Evolutionary conservation across 2,329 filamentous ascomycete genomes (phyloP).

Genomic region (Beauveria caledonica): DNA sequence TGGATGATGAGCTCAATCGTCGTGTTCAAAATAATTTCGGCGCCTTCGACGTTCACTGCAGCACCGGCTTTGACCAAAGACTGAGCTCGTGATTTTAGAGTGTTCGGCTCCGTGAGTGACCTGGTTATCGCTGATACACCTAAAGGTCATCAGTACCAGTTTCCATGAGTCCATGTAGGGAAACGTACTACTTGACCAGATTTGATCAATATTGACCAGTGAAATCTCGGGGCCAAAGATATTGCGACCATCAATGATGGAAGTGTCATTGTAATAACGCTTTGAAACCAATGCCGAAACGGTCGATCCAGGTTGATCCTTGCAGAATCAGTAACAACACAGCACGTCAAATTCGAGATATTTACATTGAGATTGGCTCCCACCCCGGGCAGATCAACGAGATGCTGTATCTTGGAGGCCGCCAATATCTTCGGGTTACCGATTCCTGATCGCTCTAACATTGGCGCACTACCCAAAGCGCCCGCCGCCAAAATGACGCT

Average conservation of each 20-base stretch:
- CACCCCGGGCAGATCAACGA: constrained; percentile 48
- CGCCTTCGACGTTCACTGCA: constrained; percentile 16
- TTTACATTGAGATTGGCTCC: constrained; percentile 24
- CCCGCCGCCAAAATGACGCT: constrained; percentile 16
- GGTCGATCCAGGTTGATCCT: constrained; percentile 17
- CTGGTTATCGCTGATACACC: neutral
- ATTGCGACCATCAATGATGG: constrained; percentile 14
- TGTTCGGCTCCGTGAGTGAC: constrained; percentile 2
- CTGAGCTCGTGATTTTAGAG: constrained; percentile 13
- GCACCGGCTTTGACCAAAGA: constrained; percentile 16
- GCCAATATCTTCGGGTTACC: constrained; percentile 39
- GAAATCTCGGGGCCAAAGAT: constrained; percentile 18
- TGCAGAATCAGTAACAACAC: neutral
- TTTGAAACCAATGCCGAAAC: constrained; percentile 15
- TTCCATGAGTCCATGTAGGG: neutral
- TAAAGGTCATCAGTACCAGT: neutral
- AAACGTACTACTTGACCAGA: constrained; percentile 13
- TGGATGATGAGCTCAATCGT: constrained; percentile 16
- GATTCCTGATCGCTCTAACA: constrained; percentile 49
- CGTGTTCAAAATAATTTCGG: constrained; percentile 15
- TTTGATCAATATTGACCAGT: constrained; percentile 16
- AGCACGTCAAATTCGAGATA: neutral
- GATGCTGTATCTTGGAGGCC: constrained; percentile 35
- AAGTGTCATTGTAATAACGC: constrained; percentile 16
- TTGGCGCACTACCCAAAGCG: constrained; percentile 14